Percentiles rank a stretch among this genome's conserved stretches.
Evolutionary conservation across 73 alveolate species (phyloP).

Genomic region (Paramecium primaurelia): DNA sequence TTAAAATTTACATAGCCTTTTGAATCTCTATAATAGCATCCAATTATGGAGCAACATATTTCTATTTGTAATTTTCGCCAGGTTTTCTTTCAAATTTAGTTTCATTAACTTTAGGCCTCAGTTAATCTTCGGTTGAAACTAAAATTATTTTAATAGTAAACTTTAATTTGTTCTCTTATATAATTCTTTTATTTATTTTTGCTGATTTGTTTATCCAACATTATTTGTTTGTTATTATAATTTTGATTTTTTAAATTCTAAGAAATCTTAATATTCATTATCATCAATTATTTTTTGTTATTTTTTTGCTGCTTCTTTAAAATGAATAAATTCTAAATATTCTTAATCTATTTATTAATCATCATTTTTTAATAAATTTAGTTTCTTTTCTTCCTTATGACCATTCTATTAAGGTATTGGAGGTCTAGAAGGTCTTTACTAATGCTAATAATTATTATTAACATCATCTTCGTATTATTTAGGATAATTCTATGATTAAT

Average conservation of each 20-base stretch:
- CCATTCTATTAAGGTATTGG: not conserved
- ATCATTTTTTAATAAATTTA: not conserved
- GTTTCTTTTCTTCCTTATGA: not conserved
- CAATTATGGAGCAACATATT: not conserved
- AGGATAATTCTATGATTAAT: not conserved
- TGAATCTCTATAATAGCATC: not conserved
- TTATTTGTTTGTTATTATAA: not conserved
- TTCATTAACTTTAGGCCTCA: not conserved
- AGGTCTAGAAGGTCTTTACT: not conserved
- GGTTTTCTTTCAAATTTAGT: slow-evolving; percentile 6
- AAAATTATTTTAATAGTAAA: not conserved
- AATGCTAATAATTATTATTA: not conserved
- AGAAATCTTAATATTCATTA: not conserved
- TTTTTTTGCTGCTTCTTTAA: not conserved
- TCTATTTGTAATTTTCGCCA: not conserved
- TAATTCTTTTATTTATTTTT: not conserved
- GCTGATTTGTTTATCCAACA: not conserved
- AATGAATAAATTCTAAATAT: not conserved
- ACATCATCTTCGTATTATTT: not conserved
- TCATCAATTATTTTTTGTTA: not conserved
- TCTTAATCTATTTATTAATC: not conserved
- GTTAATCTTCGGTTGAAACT: not conserved
- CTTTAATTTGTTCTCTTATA: not conserved
- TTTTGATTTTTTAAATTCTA: slow-evolving; percentile 13
- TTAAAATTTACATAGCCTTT: not conserved